A percentile compares a stretch with the other conserved stretches of the same genome.
Conservation (phyloP, 73 alveolate genomes). For the Blepharisma stoltei region DNA sequence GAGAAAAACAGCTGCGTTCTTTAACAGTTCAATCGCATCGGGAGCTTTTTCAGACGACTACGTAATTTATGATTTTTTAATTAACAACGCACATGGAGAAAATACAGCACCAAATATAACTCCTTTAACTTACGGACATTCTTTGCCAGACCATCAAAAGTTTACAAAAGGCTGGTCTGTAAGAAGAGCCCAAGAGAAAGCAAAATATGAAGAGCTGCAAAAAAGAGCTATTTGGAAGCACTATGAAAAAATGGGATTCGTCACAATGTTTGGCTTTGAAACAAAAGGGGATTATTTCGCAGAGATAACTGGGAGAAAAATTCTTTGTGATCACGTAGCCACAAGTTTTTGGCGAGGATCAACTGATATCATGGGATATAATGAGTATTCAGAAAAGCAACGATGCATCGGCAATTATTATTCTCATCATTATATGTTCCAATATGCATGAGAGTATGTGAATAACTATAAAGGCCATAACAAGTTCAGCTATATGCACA, state of each 20-base stretch:
- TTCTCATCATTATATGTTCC: slow-evolving; percentile 12
- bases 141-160: not conserved
- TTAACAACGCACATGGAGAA: slow-evolving; percentile 21
- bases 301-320: not conserved
- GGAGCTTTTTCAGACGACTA: slow-evolving; percentile 1
- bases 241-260: slow-evolving; percentile 26
- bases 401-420: not conserved
- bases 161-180: not conserved
- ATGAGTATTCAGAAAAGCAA: not conserved
- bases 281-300: slow-evolving; percentile 4
- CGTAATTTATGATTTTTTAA: slow-evolving; percentile 27
- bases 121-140: not conserved
- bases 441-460: not conserved
- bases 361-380: not conserved
- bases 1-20: not conserved
- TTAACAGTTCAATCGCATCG: not conserved
- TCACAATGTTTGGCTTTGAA: slow-evolving; percentile 27
- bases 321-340: slow-evolving; percentile 1
- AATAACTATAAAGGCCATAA: not conserved
- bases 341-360: slow-evolving; percentile 18
- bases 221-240: slow-evolving; percentile 13
- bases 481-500: not conserved
- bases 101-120: slow-evolving; percentile 1
- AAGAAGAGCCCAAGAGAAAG: not conserved
- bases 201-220: not conserved